These are phyloP conservation scores for Boletus sp. DNA, from an alignment of 768 basidiomycete genomes.

Conservation along the genomic window DNA sequence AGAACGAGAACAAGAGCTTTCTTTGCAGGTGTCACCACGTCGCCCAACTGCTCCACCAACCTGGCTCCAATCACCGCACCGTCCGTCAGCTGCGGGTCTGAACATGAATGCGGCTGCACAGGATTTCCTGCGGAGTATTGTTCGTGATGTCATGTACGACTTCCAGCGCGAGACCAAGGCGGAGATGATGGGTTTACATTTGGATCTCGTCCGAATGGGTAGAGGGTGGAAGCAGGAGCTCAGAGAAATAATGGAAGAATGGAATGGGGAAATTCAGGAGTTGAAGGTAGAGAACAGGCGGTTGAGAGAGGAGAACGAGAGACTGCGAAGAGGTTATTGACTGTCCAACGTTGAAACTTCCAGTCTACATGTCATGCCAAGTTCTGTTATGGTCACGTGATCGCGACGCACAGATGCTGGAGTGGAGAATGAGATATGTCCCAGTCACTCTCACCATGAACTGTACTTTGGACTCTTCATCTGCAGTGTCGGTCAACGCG, in stretches of 20 bases:
- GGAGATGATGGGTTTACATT: conserved; percentile 72
- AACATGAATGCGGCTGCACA: conserved; percentile 39
- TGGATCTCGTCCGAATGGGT: conserved; percentile 72
- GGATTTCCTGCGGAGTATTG: conserved; percentile 59
- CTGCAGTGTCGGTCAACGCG: conserved; percentile 17
- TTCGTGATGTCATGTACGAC: conserved; percentile 71
- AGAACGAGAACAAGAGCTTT: conserved; percentile 35
- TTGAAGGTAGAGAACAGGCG: conserved; percentile 46
- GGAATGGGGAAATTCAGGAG: conserved; percentile 51
- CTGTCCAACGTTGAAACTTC: background rate
- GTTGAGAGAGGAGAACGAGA: conserved; percentile 65
- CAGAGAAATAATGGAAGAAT: conserved; percentile 57
- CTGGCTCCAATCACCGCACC: conserved; percentile 41
- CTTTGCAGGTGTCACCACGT: conserved; percentile 58
- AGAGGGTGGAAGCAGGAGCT: conserved; percentile 66
- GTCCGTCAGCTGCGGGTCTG: conserved; percentile 21
- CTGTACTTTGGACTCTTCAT: conserved; percentile 2
- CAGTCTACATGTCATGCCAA: background rate
- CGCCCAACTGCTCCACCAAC: conserved; percentile 36
- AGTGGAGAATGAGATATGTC: background rate
- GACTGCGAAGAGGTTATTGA: conserved; percentile 45
- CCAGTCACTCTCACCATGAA: conserved; percentile 2
- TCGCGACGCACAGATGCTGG: background rate
- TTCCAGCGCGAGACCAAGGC: conserved; percentile 64
- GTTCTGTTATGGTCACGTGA: conserved; percentile 10